Conservation (phyloP, 139 green algal species). For the Penium margaritaceum region DNA sequence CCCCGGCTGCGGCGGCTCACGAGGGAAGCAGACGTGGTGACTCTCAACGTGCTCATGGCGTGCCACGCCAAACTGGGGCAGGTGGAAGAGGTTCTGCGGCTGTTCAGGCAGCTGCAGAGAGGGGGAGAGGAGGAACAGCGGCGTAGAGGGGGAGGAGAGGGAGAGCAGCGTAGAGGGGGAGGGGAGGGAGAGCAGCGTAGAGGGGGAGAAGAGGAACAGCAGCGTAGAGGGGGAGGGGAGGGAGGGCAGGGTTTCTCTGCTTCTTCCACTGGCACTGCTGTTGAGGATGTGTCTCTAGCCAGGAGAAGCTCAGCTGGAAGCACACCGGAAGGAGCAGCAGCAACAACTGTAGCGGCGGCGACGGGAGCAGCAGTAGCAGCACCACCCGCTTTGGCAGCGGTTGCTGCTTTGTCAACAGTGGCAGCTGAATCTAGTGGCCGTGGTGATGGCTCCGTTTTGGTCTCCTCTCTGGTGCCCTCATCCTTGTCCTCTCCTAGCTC, state of each 20-base stretch:
- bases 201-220: conserved; percentile 4
- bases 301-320: too few species aligned
- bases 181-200: not conserved
- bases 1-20: not conserved
- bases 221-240: not conserved
- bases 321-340: not conserved
- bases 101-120: conserved; percentile 22
- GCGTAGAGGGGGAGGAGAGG: conserved; percentile 13
- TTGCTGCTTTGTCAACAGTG: too few species aligned
- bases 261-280: too few species aligned
- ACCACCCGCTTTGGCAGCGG: too few species aligned
- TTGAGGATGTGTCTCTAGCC: too few species aligned
- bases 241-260: too few species aligned
- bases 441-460: too few species aligned
- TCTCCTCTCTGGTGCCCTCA: too few species aligned
- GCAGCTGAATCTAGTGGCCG: too few species aligned
- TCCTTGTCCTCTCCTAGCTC: too few species aligned
- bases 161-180: not conserved
- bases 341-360: not conserved
- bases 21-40: not conserved
- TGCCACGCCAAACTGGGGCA: conserved; percentile 27
- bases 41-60: conserved; percentile 20
- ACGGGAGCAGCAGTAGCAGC: too few species aligned
- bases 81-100: conserved; percentile 5
- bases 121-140: not conserved